Percentiles rank a stretch among this genome's conserved stretches.
phyloP scores from a whole-genome alignment of 176 grass and related monocot species.

The Poa annua region DNA sequence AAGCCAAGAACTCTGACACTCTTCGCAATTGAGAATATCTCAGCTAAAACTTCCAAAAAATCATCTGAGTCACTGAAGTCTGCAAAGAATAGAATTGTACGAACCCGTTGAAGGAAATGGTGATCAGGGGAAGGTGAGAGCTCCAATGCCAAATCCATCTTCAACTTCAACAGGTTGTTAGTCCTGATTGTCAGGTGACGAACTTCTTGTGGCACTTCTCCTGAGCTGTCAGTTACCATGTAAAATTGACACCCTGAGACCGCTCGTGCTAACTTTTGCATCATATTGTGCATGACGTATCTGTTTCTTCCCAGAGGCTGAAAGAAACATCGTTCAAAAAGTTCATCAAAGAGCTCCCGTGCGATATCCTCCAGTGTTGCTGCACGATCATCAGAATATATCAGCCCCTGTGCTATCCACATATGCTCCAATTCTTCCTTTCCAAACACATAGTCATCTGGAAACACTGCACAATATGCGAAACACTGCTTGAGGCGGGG shows the following conservation, averaged over 20 bases:
- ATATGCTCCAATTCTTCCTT: conserved; percentile 47
- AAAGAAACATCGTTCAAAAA: conserved; percentile 43
- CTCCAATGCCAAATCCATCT: conserved; percentile 40
- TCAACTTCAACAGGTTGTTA: conserved; percentile 42
- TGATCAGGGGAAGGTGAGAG: conserved; percentile 6
- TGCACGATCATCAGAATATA: conserved; percentile 20
- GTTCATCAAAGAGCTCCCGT: conserved; percentile 37
- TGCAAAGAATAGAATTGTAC: conserved; percentile 38
- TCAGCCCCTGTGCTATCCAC: conserved; percentile 46
- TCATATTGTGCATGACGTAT: conserved; percentile 13
- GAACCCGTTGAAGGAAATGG: conserved; percentile 44
- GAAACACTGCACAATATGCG: conserved; percentile 44
- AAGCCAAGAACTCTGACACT: conserved; percentile 41
- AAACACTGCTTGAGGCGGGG: conserved; percentile 54
- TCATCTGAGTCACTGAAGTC: conserved; percentile 39
- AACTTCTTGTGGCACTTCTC: conserved; percentile 36
- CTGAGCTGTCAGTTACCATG: conserved; percentile 41
- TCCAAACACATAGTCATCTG: conserved; percentile 26
- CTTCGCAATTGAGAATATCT: conserved; percentile 26
- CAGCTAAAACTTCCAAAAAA: conserved; percentile 26
- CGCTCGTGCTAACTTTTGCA: conserved; percentile 9
- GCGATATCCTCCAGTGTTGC: conserved; percentile 33
- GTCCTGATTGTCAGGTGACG: conserved; percentile 45
- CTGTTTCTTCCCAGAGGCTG: conserved; percentile 20
- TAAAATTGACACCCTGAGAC: conserved; percentile 26